A percentile compares a stretch with the other conserved stretches of the same genome.
Evolutionary conservation across 1,284 basidiomycete genomes (phyloP).

Genomic region (Termitomyces sp.): DNA sequence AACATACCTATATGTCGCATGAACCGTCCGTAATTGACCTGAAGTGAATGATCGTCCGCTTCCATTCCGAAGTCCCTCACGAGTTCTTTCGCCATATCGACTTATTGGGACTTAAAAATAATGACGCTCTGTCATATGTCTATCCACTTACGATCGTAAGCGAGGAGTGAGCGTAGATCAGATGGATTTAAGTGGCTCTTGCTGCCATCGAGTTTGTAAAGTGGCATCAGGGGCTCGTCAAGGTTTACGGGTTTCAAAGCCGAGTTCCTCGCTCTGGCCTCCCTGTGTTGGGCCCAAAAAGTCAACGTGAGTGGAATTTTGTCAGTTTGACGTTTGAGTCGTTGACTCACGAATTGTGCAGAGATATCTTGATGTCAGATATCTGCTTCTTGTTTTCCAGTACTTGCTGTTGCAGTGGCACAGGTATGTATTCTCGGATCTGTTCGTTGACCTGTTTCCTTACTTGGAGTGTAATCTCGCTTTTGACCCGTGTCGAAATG

Average conservation of each 20-base stretch:
- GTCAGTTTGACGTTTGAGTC: background rate
- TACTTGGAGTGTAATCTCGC: conserved; percentile 36
- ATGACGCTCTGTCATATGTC: background rate
- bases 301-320: background rate
- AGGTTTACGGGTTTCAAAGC: conserved; percentile 34
- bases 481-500: conserved; percentile 33
- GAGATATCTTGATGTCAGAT: conserved; percentile 35
- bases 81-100: conserved; percentile 32
- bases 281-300: conserved; percentile 25
- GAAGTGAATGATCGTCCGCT: conserved; percentile 30
- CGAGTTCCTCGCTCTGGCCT: conserved; percentile 46
- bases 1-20: conserved; percentile 46
- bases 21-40: conserved; percentile 47
- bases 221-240: conserved; percentile 36
- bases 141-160: conserved; percentile 41
- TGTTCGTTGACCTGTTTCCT: conserved; percentile 40
- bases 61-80: conserved; percentile 43
- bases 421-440: conserved; percentile 41
- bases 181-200: conserved; percentile 43
- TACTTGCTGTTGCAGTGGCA: conserved; percentile 39
- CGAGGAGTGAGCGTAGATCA: conserved; percentile 43
- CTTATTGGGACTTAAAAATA: conserved; percentile 16
- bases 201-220: conserved; percentile 44
- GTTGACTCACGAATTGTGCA: conserved; percentile 47
- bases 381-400: conserved; percentile 38